These are phyloP conservation scores for Hypoxylon subgilvum DNA, from an alignment of 495 filamentous ascomycete genomes.

Conservation along the genomic window DNA sequence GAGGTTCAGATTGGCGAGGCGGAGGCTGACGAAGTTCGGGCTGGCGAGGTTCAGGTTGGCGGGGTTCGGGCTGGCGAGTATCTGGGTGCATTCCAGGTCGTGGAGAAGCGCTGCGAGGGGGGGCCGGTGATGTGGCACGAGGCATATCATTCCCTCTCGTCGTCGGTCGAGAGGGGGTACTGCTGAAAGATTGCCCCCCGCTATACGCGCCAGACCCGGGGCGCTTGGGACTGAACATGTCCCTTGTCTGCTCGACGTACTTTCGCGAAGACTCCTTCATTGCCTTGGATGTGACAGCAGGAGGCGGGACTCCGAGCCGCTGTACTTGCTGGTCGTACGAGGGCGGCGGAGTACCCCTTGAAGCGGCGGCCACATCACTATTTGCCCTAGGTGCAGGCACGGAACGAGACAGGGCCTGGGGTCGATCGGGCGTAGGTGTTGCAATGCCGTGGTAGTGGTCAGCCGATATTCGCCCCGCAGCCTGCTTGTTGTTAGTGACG, in stretches of 20 bases:
- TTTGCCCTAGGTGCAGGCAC: constrained; percentile 58
- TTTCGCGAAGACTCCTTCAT: constrained; percentile 93
- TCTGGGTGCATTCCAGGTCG: constrained; percentile 51
- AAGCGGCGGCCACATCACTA: constrained; percentile 54
- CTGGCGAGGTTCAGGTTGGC: not conserved
- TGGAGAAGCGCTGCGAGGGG: constrained; percentile 59
- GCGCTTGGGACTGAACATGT: constrained; percentile 70
- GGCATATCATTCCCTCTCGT: constrained; percentile 57
- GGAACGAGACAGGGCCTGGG: constrained; percentile 43
- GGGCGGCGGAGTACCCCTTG: constrained; percentile 78
- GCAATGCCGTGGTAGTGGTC: constrained; percentile 91
- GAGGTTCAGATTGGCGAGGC: constrained; percentile 27
- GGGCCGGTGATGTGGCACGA: constrained; percentile 57
- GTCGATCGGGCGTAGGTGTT: constrained; percentile 71
- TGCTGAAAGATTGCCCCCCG: constrained; percentile 27
- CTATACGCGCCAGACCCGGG: constrained; percentile 45
- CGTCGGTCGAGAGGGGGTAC: constrained; percentile 47
- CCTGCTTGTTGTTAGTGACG: constrained; percentile 69
- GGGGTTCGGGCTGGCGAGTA: constrained; percentile 30
- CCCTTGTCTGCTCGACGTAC: constrained; percentile 81
- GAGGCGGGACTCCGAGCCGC: constrained; percentile 86
- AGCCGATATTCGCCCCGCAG: constrained; percentile 80
- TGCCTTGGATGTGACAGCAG: constrained; percentile 85
- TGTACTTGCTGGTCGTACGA: constrained; percentile 79
- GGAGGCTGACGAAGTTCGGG: not conserved